Percentiles rank a stretch among this genome's conserved stretches.
These are phyloP conservation scores for Tylopilus intermedius DNA, from an alignment of 768 basidiomycete genomes.

Conservation along the genomic window DNA sequence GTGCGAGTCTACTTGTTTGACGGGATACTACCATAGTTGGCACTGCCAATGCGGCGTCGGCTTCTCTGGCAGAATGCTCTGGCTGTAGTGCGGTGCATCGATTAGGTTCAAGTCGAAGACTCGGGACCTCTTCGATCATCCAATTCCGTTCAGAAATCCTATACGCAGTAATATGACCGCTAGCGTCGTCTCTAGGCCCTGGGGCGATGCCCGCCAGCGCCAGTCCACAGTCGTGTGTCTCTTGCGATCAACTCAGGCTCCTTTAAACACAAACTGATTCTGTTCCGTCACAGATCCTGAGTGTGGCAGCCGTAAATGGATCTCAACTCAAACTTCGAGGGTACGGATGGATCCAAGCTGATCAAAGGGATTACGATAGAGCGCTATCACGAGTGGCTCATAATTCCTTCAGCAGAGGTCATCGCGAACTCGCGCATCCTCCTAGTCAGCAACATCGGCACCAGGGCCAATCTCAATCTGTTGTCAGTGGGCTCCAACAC, in stretches of 20 bases:
- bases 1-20: not conserved
- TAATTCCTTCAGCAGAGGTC: no score
- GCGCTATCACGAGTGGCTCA: constrained; percentile 15
- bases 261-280: not conserved
- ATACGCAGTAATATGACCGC: constrained; percentile 9
- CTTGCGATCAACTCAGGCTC: not conserved
- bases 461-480: not conserved
- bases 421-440: not conserved
- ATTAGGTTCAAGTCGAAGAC: not conserved
- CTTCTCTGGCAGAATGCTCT: no score
- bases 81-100: no score
- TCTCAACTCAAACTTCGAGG: constrained; percentile 19
- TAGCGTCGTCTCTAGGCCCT: constrained; percentile 7
- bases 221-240: constrained; percentile 24
- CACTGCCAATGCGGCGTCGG: no score
- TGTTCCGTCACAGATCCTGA: constrained; percentile 9
- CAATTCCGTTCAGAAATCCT: not conserved
- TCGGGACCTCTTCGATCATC: no score
- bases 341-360: constrained; percentile 15
- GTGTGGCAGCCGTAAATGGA: constrained; percentile 16
- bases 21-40: no score
- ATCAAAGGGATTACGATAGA: constrained; percentile 20
- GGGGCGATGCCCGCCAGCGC: constrained; percentile 16
- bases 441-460: constrained; percentile 15
- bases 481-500: not conserved